Base-by-base conservation (phyloP, 345 rosid species). In the Erysimum cheiranthoides region DNA sequence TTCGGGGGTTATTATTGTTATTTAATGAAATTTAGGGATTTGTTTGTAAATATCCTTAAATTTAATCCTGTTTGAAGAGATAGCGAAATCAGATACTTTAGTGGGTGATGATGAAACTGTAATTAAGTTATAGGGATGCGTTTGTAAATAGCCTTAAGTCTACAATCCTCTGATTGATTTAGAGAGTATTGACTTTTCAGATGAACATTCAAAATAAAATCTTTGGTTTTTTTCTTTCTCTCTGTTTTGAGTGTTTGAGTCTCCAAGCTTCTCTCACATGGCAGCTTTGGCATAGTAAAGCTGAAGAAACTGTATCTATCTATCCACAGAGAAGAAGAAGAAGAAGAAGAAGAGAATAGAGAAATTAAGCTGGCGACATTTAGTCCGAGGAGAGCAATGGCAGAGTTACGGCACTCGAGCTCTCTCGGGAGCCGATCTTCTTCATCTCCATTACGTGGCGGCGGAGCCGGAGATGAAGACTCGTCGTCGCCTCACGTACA, bases 331-430 rank as follows among this genome's bases (percentile, higher is more conserved):
- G 68, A 40, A 34, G 39, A 60, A 35, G 52, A 5, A 54, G n/a
- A n/a, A 27, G 69, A 34, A 53, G 38, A 9, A 59, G 53, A 35
- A 38, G 49, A 45, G 52, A 14, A 51, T 53, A 49, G 40, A 62
- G 10, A 28, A 28, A 56, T n/a, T 11, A 76, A 77, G 70, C 82
- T 88, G 88, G 87, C 88, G 76, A 80, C 83, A 76, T 86, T 79
- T 61, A 86, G 91, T 75, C 93, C 88, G 38, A 93, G 91, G 81
- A 83, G 91, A 68, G 95, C 85, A 42, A 83, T 87, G 95, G 99
- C 85, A 43, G 99, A 96, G 96, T 92, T 89, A 40, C 80, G 99
- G 80, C 95, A 96, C 86, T 89, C 98, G 79, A 85, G 91, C 85
- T 91, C 97, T 71, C 76, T 82, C 59, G 99, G 99, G 11, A 82